Evolutionary conservation across 805 yeast species (phyloP).

Genomic region (Starmerella lactis-condensi): DNA sequence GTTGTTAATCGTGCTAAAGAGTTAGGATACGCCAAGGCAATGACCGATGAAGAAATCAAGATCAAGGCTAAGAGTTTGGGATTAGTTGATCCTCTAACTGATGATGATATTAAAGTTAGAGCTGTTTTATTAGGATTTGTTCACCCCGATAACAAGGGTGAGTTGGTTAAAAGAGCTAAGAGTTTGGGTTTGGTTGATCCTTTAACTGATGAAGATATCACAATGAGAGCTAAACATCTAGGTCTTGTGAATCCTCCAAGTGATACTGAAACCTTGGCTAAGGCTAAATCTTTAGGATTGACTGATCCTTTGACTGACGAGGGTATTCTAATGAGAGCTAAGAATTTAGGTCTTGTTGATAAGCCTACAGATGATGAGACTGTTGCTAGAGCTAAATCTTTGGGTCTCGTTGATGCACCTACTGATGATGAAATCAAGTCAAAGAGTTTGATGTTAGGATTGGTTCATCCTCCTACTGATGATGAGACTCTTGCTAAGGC

Average conservation of each 20-base stretch:
- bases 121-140: constrained; percentile 31
- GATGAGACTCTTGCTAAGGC: constrained; percentile 12
- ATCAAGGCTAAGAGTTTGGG: constrained; percentile 9
- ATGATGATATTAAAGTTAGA: constrained; percentile 3
- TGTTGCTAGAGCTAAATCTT: constrained; percentile 13
- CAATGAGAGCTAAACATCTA: constrained; percentile 2
- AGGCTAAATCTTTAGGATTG: constrained; percentile 12
- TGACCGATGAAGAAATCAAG: constrained; percentile 15
- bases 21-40: constrained; percentile 12
- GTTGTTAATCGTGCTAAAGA: too few species aligned
- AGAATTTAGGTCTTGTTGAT: constrained; percentile 14
- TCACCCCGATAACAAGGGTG: constrained; percentile 13
- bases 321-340: constrained; percentile 2
- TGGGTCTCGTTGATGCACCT: constrained; percentile 15
- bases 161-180: constrained; percentile 15
- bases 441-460: constrained; percentile 7
- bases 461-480: constrained; percentile 37
- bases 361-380: constrained; percentile 19
- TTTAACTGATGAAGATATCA: constrained; percentile 1
- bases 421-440: constrained; percentile 26
- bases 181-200: constrained; percentile 15
- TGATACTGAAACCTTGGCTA: constrained; percentile 5
- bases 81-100: constrained; percentile 9
- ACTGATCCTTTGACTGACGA: constrained; percentile 5
- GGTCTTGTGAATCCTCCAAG: constrained; percentile 8